phyloP scores from a whole-genome alignment of 192 early-diverging fungal genomes.

The Coemansia sp. region DNA sequence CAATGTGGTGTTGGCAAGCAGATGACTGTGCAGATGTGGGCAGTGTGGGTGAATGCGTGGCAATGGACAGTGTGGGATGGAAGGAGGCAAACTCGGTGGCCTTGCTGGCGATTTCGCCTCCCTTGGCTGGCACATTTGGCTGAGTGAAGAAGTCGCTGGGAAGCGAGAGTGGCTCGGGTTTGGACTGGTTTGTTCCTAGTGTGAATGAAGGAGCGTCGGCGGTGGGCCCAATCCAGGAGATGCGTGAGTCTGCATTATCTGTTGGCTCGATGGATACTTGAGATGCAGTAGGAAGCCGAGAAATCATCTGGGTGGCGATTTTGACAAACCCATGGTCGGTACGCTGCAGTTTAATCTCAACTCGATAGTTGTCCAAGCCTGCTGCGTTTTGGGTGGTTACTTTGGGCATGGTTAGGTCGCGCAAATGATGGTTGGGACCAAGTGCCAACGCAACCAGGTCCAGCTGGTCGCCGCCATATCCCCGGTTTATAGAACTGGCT shows the following conservation, averaged over 20 bases:
- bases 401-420: conserved; percentile 13
- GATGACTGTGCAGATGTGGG: background rate
- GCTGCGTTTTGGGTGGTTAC: conserved; percentile 13
- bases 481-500: conserved; percentile 4
- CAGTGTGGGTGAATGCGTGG: conserved; percentile 6
- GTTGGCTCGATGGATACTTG: conserved; percentile 18
- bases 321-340: conserved; percentile 34
- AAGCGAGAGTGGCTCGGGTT: conserved; percentile 6
- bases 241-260: conserved; percentile 23
- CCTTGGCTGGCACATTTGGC: background rate
- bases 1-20: too few relatives aligned
- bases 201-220: conserved; percentile 6
- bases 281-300: conserved; percentile 25
- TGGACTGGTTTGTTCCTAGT: conserved; percentile 3
- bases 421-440: conserved; percentile 12
- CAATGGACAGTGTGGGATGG: conserved; percentile 28
- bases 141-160: conserved; percentile 13
- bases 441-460: conserved; percentile 16
- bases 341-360: conserved; percentile 27
- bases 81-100: conserved; percentile 35
- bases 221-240: conserved; percentile 39
- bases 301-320: conserved; percentile 21
- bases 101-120: conserved; percentile 4
- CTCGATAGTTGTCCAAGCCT: conserved; percentile 41
- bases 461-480: conserved; percentile 10